These are phyloP conservation scores for Thalassiosira mediterranea DNA, from an alignment of 352 stramenopile species.

Conservation along the genomic window DNA sequence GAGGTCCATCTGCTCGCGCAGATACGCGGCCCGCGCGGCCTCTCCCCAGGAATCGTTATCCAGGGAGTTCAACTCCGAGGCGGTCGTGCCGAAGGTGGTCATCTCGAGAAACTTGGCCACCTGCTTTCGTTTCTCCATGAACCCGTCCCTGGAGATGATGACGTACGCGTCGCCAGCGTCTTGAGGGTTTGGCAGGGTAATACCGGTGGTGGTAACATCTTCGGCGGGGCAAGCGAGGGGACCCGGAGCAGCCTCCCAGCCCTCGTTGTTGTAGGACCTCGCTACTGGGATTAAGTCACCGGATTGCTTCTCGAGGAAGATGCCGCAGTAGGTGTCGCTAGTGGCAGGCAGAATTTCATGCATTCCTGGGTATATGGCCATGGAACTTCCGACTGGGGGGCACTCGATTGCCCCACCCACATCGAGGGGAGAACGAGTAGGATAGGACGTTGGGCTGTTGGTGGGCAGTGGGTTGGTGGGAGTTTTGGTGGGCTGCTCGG, in stretches of 20 bases:
- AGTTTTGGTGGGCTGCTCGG: no score
- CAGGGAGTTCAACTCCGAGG: constrained; percentile 42
- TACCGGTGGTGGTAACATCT: neutral
- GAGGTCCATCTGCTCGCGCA: constrained; percentile 44
- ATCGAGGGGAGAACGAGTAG: no score
- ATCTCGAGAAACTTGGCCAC: constrained; percentile 64
- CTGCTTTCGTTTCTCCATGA: constrained; percentile 3
- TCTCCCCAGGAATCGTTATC: constrained; percentile 8
- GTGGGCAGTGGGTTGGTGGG: no score
- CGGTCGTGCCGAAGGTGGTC: constrained; percentile 62
- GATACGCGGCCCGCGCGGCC: constrained; percentile 5
- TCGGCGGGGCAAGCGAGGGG: no score
- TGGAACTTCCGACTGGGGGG: neutral
- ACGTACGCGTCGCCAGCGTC: constrained; percentile 35
- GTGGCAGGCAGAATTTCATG: neutral
- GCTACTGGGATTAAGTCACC: constrained; percentile 56
- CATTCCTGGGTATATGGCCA: neutral
- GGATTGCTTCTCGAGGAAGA: neutral
- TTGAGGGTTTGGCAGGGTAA: neutral
- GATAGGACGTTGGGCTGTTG: neutral
- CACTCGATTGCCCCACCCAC: neutral
- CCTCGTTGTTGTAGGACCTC: constrained; percentile 59
- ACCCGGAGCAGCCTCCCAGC: constrained; percentile 65
- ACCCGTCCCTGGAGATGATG: constrained; percentile 34
- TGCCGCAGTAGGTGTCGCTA: neutral